These are phyloP conservation scores for Amborella trichopoda DNA, from an alignment of 164 flowering plant species.

Conservation along the genomic window DNA sequence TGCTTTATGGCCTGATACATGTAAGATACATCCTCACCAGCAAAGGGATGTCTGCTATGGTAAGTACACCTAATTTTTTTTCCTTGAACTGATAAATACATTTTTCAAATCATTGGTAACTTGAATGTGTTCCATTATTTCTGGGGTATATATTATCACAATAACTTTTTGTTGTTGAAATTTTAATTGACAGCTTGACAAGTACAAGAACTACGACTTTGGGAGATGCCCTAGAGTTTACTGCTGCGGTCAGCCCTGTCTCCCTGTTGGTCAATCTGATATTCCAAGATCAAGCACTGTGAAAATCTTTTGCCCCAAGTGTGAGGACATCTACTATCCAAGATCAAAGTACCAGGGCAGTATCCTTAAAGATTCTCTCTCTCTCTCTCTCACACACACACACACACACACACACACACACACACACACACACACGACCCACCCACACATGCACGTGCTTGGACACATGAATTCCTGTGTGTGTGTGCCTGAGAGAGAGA, in stretches of 20 bases:
- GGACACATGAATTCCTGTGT: no score
- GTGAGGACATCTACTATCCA: constrained; percentile 21
- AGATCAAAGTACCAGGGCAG: constrained; percentile 24
- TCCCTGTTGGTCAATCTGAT: constrained; percentile 21
- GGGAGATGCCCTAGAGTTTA: constrained; percentile 23
- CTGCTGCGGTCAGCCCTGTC: constrained; percentile 24
- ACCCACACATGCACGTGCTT: no score
- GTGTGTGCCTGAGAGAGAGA: no score
- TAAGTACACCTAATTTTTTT: constrained; percentile 13
- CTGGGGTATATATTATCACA: neutral
- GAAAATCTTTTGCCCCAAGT: constrained; percentile 22
- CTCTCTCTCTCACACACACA: no score
- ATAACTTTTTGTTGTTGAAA: neutral
- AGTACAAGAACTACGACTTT: constrained; percentile 20
- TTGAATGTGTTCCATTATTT: neutral
- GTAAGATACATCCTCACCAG: constrained; percentile 65
- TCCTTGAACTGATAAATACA: neutral
- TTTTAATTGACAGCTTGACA: constrained; percentile 21
- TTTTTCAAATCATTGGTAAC: neutral
- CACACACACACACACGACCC: no score
- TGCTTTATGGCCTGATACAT: constrained; percentile 79
- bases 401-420: no score
- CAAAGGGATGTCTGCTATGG: constrained; percentile 88
- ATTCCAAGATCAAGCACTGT: constrained; percentile 18
- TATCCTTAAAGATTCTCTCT: constrained; percentile 12